Conservation (phyloP, 2,329 filamentous ascomycete species). For the Domatiomyces globalis region DNA sequence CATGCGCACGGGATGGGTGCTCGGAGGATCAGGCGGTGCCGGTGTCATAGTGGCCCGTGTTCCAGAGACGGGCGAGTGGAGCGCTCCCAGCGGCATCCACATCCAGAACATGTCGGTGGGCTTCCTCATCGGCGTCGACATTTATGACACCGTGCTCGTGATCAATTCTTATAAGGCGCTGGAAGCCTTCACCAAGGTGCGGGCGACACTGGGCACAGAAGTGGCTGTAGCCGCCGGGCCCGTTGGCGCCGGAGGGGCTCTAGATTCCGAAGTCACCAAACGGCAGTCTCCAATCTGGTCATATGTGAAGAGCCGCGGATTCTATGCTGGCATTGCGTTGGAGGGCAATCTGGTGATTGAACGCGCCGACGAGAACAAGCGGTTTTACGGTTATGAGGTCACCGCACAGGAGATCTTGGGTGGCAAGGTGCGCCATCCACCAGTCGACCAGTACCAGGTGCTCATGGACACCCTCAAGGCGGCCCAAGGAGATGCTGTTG, state of each 20-base stretch:
- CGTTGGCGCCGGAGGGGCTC: slow-evolving; percentile 56
- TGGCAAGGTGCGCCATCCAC: slow-evolving; percentile 45
- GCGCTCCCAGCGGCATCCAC: slow-evolving; percentile 77
- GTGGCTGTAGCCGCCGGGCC: slow-evolving; percentile 65
- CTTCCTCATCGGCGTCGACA: slow-evolving; percentile 81
- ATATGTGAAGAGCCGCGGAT: slow-evolving; percentile 77
- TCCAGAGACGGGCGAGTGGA: slow-evolving; percentile 71
- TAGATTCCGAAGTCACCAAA: slow-evolving; percentile 57
- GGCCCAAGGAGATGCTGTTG: slow-evolving; percentile 72
- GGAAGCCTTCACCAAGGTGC: slow-evolving; percentile 66
- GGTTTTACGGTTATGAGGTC: slow-evolving; percentile 61
- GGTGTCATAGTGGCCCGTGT: slow-evolving; percentile 74
- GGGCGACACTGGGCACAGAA: slow-evolving; percentile 69
- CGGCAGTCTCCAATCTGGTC: slow-evolving; percentile 60
- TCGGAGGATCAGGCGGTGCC: slow-evolving; percentile 79
- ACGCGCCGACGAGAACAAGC: slow-evolving; percentile 73
- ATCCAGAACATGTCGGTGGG: slow-evolving; percentile 79
- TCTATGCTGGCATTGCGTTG: slow-evolving; percentile 75
- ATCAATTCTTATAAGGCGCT: slow-evolving; percentile 78
- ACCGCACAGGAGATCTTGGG: slow-evolving; percentile 48
- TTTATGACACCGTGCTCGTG: slow-evolving; percentile 89
- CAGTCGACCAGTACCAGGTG: slow-evolving; percentile 38
- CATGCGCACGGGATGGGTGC: slow-evolving; percentile 84
- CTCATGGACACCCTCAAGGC: slow-evolving; percentile 75
- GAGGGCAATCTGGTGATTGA: slow-evolving; percentile 80